phyloP scores from a whole-genome alignment of 805 yeast genomes.

The Metschnikowia kofuensis region DNA sequence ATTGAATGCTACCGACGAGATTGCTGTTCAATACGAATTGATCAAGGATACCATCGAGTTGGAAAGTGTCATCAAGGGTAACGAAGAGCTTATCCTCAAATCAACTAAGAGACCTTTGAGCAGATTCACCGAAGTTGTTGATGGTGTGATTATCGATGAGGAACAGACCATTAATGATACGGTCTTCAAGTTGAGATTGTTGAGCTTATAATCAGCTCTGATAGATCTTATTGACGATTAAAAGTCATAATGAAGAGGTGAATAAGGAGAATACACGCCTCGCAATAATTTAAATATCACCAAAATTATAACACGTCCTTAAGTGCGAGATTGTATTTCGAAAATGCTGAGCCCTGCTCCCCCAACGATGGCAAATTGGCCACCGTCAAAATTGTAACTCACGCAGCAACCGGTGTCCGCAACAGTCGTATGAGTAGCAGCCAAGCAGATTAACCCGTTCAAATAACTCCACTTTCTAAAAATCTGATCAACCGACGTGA shows the following conservation, averaged over 20 bases:
- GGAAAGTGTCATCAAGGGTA: conserved; percentile 56
- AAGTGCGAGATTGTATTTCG: background rate
- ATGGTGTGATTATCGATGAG: conserved; percentile 66
- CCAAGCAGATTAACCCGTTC: conserved; percentile 23
- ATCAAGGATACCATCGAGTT: conserved; percentile 64
- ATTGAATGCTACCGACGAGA: conserved; percentile 92
- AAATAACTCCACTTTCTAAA: conserved; percentile 60
- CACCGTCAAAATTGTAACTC: conserved; percentile 25
- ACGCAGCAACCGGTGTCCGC: conserved; percentile 87
- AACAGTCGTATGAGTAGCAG: conserved; percentile 65
- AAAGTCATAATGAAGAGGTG: too few species aligned
- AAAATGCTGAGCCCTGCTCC: conserved; percentile 77
- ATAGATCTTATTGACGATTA: too few species aligned
- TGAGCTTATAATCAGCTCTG: conserved; percentile 47
- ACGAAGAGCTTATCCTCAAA: conserved; percentile 69
- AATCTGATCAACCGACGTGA: conserved; percentile 83
- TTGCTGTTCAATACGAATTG: conserved; percentile 75
- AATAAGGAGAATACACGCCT: too few species aligned
- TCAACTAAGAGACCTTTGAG: conserved; percentile 67
- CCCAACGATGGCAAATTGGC: conserved; percentile 51
- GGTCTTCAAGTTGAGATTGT: conserved; percentile 70
- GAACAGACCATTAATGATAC: conserved; percentile 79
- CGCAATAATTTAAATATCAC: background rate
- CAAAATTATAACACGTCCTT: background rate
- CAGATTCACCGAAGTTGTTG: conserved; percentile 41